Conservation (phyloP, 306 rosid genomes). For the Castanopsis chinensis region DNA sequence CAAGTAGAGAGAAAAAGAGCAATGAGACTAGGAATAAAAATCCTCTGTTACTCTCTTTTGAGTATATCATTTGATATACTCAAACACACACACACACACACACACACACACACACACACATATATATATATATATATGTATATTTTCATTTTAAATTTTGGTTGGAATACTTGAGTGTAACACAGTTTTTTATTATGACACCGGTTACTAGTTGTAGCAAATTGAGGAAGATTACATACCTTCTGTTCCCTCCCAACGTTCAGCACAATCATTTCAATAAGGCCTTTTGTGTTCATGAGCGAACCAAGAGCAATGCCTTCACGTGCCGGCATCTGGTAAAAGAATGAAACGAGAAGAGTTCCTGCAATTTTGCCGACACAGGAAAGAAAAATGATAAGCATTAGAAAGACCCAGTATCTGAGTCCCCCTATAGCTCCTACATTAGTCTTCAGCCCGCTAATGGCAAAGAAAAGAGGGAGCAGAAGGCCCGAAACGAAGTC, state of each 20-base stretch:
- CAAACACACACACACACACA: no score
- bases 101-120: no score
- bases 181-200: no score
- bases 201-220: no score
- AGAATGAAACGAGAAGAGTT: slow-evolving; percentile 50
- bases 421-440: slow-evolving; percentile 29
- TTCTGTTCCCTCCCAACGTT: slow-evolving; percentile 88
- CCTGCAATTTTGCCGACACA: slow-evolving; percentile 74
- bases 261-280: slow-evolving; percentile 79
- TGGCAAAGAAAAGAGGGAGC: slow-evolving; percentile 88
- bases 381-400: slow-evolving; percentile 56
- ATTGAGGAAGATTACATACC: slow-evolving; percentile 25
- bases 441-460: slow-evolving; percentile 81
- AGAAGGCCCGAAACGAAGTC: slow-evolving; percentile 88
- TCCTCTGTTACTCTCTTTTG: no score
- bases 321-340: slow-evolving; percentile 58
- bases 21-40: no score
- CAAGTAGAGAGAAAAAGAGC: no score
- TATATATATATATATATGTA: no score
- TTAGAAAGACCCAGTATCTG: slow-evolving; percentile 50
- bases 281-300: slow-evolving; percentile 97
- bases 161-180: no score
- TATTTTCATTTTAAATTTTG: no score
- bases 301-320: slow-evolving; percentile 76
- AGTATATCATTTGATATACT: no score